Base-by-base conservation (phyloP, 2,329 filamentous ascomycete genomes). In the Fusarium vanettenii region DNA sequence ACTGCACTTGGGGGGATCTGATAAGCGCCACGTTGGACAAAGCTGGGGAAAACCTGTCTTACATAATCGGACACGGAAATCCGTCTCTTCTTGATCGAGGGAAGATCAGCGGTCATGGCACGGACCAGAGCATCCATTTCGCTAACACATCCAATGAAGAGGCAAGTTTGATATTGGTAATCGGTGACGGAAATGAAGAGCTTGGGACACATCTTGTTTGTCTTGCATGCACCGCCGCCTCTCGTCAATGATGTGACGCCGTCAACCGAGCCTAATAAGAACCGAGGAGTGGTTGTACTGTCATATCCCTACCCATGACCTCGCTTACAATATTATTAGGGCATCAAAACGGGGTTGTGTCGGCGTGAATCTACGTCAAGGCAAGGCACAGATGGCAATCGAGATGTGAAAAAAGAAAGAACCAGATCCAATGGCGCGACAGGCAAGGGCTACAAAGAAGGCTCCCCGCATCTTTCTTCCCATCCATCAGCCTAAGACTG, bases 121-220 rank as follows among this genome's bases (percentile, higher is more conserved):
- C 22, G n/a, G 64, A 45, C 33, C 20, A 16, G 7, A 22, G 16
- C 22, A 18, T 57, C 31, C 39, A 20, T 41, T 13, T 41, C 10
- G 18, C 5, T n/a, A 3, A 0, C 4, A 9, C 18, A 22, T 13
- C 67, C 64, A 69, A 69, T 68, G 0, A 13, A 4, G 10, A 5
- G 13, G 1, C 2, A 13, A 2, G 2, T 1, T 6, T n/a, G 0
- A 2, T 50, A 2, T 68, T 55, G 29, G 39, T 69, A 50, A 69
- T 63, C 67, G 67, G 67, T 22, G 20, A 43, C 67, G 67, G 67
- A 63, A 29, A 29, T 31, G 50, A 35, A 11, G 56, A 59, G 39
- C 27, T 64, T 25, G 33, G 66, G 43, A 52, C 65, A 48, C 33
- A 69, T 68, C 66, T 60, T 61, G 50, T 68, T 69, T 35, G n/a